Conservation (phyloP, 495 filamentous ascomycete genomes). For the Physcia stellaris region DNA sequence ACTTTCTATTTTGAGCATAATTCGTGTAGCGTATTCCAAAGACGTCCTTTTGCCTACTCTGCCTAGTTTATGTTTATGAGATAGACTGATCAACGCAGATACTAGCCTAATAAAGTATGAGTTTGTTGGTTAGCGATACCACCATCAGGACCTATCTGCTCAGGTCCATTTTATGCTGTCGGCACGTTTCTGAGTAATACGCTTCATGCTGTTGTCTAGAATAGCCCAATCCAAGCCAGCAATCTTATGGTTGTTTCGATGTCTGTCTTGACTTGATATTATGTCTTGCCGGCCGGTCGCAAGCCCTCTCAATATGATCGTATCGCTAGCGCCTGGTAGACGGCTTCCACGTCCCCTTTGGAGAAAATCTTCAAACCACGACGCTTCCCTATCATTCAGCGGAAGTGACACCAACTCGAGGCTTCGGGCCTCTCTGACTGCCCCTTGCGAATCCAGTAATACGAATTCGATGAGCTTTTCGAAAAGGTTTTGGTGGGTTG, state of each 20-base stretch:
- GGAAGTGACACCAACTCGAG: constrained; percentile 61
- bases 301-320: constrained; percentile 53
- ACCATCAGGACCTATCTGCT: too few species aligned
- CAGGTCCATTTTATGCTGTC: too few species aligned
- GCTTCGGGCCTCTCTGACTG: constrained; percentile 37
- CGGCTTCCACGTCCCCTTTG: constrained; percentile 44
- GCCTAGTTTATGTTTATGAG: too few species aligned
- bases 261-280: background rate
- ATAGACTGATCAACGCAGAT: too few species aligned
- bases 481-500: constrained; percentile 45
- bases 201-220: constrained; percentile 7
- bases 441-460: constrained; percentile 30
- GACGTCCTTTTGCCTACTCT: too few species aligned
- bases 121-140: too few species aligned
- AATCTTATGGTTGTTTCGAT: constrained; percentile 31
- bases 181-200: background rate
- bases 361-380: constrained; percentile 56
- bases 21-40: too few species aligned
- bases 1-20: too few species aligned
- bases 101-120: too few species aligned
- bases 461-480: constrained; percentile 52
- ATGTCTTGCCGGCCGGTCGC: constrained; percentile 27
- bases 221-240: constrained; percentile 40
- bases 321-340: constrained; percentile 50
- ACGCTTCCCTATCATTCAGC: constrained; percentile 51